A percentile compares a stretch with the other conserved stretches of the same genome.
These are phyloP conservation scores for Saccharomycopsis hybrid DNA, from an alignment of 1,139 yeast species.

Conservation along the genomic window DNA sequence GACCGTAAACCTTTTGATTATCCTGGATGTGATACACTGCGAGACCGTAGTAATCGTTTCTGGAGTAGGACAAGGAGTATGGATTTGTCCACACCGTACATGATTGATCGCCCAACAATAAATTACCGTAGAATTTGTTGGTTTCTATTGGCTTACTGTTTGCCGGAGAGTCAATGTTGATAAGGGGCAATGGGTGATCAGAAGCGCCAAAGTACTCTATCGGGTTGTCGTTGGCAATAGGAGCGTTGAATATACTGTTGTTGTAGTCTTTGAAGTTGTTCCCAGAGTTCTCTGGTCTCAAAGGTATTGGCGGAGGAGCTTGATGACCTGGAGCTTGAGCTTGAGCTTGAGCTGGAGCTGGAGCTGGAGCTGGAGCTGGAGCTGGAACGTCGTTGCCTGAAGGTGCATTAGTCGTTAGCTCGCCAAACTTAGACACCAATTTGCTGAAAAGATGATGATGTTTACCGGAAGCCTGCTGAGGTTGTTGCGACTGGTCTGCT, in stretches of 20 bases:
- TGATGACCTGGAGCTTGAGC: not conserved
- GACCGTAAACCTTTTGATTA: constrained; percentile 60
- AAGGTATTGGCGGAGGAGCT: not conserved
- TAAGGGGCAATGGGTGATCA: constrained; percentile 15
- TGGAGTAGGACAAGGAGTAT: constrained; percentile 63
- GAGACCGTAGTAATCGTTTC: constrained; percentile 42
- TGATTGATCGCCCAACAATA: constrained; percentile 60
- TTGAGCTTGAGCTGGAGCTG: not conserved
- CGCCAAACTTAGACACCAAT: constrained; percentile 14
- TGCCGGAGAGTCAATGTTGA: constrained; percentile 1
- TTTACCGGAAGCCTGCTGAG: not conserved
- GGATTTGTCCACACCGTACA: constrained; percentile 67
- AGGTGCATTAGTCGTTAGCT: not conserved
- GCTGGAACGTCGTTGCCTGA: not conserved
- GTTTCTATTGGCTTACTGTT: constrained; percentile 52
- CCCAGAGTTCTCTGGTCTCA: no score
- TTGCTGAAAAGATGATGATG: constrained; percentile 10
- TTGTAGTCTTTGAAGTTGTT: constrained; percentile 2
- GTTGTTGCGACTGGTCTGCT: not conserved
- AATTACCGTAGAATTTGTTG: constrained; percentile 78
- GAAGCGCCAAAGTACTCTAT: constrained; percentile 13
- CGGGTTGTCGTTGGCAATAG: constrained; percentile 14
- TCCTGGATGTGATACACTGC: constrained; percentile 61
- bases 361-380: no score
- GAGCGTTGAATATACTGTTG: constrained; percentile 9